These are phyloP conservation scores for Euphorbia pulcherrima DNA, from an alignment of 345 rosid species.

Conservation along the genomic window DNA sequence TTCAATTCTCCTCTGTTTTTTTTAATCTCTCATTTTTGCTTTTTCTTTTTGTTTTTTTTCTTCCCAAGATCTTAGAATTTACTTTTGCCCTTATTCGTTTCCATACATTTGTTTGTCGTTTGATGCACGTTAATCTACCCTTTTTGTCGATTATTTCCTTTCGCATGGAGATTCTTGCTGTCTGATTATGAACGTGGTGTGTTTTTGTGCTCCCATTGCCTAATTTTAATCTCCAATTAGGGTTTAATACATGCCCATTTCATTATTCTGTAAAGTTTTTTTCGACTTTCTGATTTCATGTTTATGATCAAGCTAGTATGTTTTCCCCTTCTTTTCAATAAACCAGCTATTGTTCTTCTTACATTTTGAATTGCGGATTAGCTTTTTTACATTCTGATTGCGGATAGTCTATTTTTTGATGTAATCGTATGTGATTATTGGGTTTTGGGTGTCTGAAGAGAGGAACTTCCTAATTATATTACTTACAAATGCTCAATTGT, in stretches of 20 bases:
- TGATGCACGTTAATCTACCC: neutral
- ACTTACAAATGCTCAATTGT: neutral
- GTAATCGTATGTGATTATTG: neutral
- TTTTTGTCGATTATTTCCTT: conserved; percentile 1
- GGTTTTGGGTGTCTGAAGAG: neutral
- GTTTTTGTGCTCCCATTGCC: neutral
- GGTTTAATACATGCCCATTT: neutral
- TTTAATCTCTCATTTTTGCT: neutral
- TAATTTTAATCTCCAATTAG: conserved; percentile 1
- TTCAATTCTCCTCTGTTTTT: neutral
- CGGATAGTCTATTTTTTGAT: no score
- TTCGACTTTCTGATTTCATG: conserved; percentile 1
- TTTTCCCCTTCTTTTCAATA: neutral
- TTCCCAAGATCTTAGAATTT: neutral
- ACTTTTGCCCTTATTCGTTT: neutral
- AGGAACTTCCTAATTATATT: neutral
- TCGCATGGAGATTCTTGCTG: neutral
- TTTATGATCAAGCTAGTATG: neutral
- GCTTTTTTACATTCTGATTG: no score
- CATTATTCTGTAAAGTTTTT: neutral
- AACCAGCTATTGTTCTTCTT: neutral
- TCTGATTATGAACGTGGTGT: neutral
- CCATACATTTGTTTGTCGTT: neutral
- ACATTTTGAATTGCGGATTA: no score
- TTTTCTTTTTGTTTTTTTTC: neutral